These are phyloP conservation scores for Russula earlei DNA, from an alignment of 768 basidiomycete genomes.

Conservation along the genomic window DNA sequence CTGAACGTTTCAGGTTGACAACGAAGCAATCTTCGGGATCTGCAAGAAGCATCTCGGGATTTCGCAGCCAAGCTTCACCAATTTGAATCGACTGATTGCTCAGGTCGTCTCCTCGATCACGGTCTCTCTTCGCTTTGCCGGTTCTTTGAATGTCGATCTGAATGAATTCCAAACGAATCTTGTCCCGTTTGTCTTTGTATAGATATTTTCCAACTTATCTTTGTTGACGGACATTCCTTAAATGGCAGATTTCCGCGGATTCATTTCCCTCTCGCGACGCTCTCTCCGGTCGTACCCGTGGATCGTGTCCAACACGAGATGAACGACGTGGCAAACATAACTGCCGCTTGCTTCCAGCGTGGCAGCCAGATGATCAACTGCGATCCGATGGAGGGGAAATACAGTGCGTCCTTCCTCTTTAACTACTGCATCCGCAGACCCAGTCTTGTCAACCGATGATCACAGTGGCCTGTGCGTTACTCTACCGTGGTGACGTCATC, in stretches of 20 bases:
- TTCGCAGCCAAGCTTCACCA: slow-evolving; percentile 47
- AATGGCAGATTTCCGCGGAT: slow-evolving; percentile 44
- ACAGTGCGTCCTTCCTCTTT: slow-evolving; percentile 36
- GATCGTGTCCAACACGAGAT: slow-evolving; percentile 57
- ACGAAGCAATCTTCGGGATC: slow-evolving; percentile 62
- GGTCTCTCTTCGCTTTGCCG: slow-evolving; percentile 49
- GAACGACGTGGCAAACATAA: slow-evolving; percentile 43
- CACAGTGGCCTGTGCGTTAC: slow-evolving; percentile 54
- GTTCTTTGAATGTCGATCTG: slow-evolving; percentile 55
- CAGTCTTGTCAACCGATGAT: background rate
- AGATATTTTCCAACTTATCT: slow-evolving; percentile 20
- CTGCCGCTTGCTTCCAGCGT: slow-evolving; percentile 4
- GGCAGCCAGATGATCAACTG: slow-evolving; percentile 59
- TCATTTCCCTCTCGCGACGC: slow-evolving; percentile 59
- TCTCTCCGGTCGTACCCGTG: slow-evolving; percentile 53
- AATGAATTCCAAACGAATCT: slow-evolving; percentile 32
- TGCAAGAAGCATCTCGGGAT: slow-evolving; percentile 48
- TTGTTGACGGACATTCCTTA: background rate
- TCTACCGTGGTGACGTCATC: slow-evolving; percentile 70
- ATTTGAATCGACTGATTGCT: slow-evolving; percentile 57
- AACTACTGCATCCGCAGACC: no score
- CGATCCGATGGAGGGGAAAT: slow-evolving; percentile 71
- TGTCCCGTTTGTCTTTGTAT: slow-evolving; percentile 35
- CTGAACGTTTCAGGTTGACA: slow-evolving; percentile 32
- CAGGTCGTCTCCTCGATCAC: slow-evolving; percentile 45